Conservation (phyloP, 495 filamentous ascomycete species). For the Podospora comata region DNA sequence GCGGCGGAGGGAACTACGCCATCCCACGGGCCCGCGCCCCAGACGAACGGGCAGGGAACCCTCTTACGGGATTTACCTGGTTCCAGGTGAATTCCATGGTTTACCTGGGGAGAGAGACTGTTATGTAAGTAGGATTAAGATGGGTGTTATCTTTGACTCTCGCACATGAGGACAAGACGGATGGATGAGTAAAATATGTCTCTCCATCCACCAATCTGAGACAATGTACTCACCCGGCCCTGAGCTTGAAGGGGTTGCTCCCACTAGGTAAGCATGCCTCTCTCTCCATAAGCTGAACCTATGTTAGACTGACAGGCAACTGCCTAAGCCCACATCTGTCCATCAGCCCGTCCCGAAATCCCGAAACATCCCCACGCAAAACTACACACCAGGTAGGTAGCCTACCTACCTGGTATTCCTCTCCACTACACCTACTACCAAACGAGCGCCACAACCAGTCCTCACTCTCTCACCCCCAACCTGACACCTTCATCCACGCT, state of each 20-base stretch:
- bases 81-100: background rate
- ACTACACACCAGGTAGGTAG: background rate
- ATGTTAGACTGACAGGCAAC: too few relatives aligned
- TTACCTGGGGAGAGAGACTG: background rate
- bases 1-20: background rate
- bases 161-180: background rate
- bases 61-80: background rate
- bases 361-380: background rate
- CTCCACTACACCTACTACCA: too few relatives aligned
- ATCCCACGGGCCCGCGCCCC: background rate
- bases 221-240: too few relatives aligned
- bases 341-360: background rate
- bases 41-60: background rate
- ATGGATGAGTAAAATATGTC: background rate
- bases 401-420: background rate
- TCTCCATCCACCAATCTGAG: too few relatives aligned
- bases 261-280: too few relatives aligned
- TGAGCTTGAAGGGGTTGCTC: too few relatives aligned
- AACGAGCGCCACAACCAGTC: too few relatives aligned
- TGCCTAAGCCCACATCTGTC: background rate
- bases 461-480: too few relatives aligned
- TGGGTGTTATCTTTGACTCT: background rate
- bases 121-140: background rate
- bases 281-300: too few relatives aligned
- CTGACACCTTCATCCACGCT: too few relatives aligned